phyloP scores from a whole-genome alignment of 202 grass and related monocot species.

The Zoysia matrella region DNA sequence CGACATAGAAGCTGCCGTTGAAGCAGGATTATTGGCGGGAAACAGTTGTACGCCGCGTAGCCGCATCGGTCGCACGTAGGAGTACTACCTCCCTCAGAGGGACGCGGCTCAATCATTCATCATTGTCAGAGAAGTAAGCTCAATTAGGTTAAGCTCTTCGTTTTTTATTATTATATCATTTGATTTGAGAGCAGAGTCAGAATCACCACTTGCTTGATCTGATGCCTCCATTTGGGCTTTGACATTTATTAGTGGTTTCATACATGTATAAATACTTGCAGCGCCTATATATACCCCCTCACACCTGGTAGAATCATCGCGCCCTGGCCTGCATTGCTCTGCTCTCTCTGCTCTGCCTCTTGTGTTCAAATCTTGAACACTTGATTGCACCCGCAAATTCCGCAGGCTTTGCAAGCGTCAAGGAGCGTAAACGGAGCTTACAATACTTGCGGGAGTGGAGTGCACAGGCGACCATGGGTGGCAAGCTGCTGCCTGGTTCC shows the following conservation, averaged over 20 bases:
- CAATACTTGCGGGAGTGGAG: background rate
- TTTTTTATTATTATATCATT: conserved; percentile 10
- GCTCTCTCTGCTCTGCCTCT: conserved; percentile 9
- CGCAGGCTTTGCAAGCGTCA: background rate
- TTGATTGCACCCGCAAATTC: background rate
- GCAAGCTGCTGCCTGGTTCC: conserved; percentile 39
- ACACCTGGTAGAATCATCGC: conserved; percentile 35
- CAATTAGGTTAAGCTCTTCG: background rate
- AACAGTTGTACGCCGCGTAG: conserved; percentile 25
- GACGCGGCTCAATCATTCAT: conserved; percentile 23
- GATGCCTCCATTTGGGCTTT: background rate
- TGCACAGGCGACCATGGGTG: conserved; percentile 10
- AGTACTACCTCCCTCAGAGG: background rate
- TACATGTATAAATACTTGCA: conserved; percentile 10
- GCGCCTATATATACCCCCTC: conserved; percentile 40
- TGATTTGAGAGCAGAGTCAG: conserved; percentile 20
- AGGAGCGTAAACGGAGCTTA: background rate
- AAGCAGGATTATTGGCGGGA: background rate
- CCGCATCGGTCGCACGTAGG: background rate
- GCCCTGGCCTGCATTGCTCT: background rate
- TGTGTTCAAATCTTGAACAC: conserved; percentile 8
- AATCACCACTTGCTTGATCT: background rate
- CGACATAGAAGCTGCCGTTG: conserved; percentile 7
- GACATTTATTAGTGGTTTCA: conserved; percentile 43
- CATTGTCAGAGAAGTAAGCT: too few relatives aligned